phyloP scores from a whole-genome alignment of 1,284 basidiomycete genomes.

The Cryptococcus sp. region DNA sequence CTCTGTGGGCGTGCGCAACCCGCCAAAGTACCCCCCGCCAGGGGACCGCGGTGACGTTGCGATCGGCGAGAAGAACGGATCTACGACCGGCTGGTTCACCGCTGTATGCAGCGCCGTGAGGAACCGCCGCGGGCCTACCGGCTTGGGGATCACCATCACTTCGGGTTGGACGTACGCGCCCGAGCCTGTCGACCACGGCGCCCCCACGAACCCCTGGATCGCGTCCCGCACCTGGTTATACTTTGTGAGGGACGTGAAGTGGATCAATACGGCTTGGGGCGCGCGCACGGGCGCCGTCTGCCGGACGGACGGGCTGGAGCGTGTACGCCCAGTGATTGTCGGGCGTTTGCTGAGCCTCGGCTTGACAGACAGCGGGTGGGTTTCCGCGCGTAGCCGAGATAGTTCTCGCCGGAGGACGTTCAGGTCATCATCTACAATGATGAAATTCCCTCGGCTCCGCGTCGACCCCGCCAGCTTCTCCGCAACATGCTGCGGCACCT shows the following conservation, averaged over 20 bases:
- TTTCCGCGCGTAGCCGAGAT: constrained; percentile 60
- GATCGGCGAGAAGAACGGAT: constrained; percentile 85
- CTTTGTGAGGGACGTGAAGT: constrained; percentile 84
- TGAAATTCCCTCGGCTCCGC: constrained; percentile 52
- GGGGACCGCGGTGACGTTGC: constrained; percentile 84
- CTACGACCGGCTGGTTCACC: constrained; percentile 73
- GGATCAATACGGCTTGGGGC: constrained; percentile 60
- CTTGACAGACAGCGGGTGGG: constrained; percentile 52
- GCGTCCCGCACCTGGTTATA: constrained; percentile 82
- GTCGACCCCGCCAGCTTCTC: not conserved
- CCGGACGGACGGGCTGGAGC: constrained; percentile 68
- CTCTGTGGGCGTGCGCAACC: constrained; percentile 29
- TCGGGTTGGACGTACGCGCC: constrained; percentile 59
- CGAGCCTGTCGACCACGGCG: constrained; percentile 18
- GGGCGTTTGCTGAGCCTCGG: constrained; percentile 62
- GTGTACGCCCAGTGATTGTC: constrained; percentile 64
- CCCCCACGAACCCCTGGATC: constrained; percentile 65
- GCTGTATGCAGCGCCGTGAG: constrained; percentile 85
- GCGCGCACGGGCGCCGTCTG: constrained; percentile 43
- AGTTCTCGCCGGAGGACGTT: constrained; percentile 68
- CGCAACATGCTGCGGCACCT: constrained; percentile 8
- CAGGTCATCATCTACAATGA: constrained; percentile 87
- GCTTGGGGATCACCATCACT: constrained; percentile 91
- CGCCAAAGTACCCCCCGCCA: constrained; percentile 33
- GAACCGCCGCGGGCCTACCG: constrained; percentile 85